These are phyloP conservation scores for Iris macrosiphon DNA, from an alignment of 106 monocot genomes.

Conservation along the genomic window DNA sequence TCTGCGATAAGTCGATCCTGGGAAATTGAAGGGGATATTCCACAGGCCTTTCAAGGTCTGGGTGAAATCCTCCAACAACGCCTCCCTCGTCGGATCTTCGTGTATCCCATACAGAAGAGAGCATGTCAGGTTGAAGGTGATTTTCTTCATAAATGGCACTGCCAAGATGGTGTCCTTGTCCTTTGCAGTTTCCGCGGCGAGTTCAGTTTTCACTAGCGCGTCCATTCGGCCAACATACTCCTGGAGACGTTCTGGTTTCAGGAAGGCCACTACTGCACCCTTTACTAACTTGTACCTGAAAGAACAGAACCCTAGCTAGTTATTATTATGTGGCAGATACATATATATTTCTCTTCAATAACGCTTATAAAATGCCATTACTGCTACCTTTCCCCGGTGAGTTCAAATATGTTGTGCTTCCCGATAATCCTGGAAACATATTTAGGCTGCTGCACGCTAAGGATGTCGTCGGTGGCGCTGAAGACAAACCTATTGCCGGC, in stretches of 20 bases:
- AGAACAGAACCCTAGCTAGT: too few relatives aligned
- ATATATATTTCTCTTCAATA: too few relatives aligned
- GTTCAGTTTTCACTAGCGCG: neutral
- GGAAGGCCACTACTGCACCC: neutral
- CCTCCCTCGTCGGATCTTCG: neutral
- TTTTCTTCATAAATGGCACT: slow-evolving; percentile 2
- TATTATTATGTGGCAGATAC: too few relatives aligned
- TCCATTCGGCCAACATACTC: too few relatives aligned
- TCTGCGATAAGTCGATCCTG: slow-evolving; percentile 3
- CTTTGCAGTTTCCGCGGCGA: neutral
- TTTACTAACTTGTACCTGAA: slow-evolving; percentile 7
- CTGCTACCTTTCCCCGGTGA: slow-evolving; percentile 5
- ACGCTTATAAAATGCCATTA: too few relatives aligned
- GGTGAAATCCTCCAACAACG: slow-evolving; percentile 5
- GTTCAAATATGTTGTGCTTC: slow-evolving; percentile 1
- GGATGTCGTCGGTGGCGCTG: neutral
- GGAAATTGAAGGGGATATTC: slow-evolving; percentile 6
- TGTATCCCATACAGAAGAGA: slow-evolving; percentile 3
- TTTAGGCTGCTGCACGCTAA: slow-evolving; percentile 1
- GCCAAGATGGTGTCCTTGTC: neutral
- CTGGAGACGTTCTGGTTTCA: slow-evolving; percentile 1
- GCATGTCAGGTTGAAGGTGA: slow-evolving; percentile 13
- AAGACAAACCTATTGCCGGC: slow-evolving; percentile 7
- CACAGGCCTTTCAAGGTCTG: slow-evolving; percentile 6
- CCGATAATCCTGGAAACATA: neutral